Conservation (phyloP, 805 yeast species). For the Yarrowia bubula region DNA sequence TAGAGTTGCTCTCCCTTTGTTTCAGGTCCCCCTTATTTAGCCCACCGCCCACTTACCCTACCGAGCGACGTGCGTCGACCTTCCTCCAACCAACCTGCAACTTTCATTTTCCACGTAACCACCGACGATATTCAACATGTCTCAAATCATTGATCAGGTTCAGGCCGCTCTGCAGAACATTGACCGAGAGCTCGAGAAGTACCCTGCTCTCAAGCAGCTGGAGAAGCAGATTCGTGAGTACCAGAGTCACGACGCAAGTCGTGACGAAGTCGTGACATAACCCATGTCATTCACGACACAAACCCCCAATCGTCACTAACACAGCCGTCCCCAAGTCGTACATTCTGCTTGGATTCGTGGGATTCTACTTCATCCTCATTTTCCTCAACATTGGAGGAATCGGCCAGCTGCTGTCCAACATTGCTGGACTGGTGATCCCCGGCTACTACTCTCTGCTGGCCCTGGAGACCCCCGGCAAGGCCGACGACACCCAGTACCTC, state of each 20-base stretch:
- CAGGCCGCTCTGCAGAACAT: slow-evolving; percentile 26
- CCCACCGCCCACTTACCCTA: slow-evolving; percentile 20
- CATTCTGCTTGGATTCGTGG: slow-evolving; percentile 64
- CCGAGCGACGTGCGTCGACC: neutral
- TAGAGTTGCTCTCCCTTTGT: neutral
- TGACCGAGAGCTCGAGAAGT: slow-evolving; percentile 38
- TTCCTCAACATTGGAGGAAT: slow-evolving; percentile 91
- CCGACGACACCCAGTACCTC: slow-evolving; percentile 82
- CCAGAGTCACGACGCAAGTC: too few relatives aligned
- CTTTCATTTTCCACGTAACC: slow-evolving; percentile 17
- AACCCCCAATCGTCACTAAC: neutral
- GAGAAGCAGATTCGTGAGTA: slow-evolving; percentile 38
- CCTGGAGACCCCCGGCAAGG: slow-evolving; percentile 61
- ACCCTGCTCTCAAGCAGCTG: slow-evolving; percentile 37
- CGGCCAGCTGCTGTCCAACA: slow-evolving; percentile 89
- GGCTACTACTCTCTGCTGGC: slow-evolving; percentile 86
- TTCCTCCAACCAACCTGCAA: slow-evolving; percentile 4
- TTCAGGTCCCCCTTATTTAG: neutral
- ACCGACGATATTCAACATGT: slow-evolving; percentile 27
- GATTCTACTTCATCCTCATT: slow-evolving; percentile 68
- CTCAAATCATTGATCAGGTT: slow-evolving; percentile 27
- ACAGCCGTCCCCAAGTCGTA: slow-evolving; percentile 72
- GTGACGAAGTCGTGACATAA: too few relatives aligned
- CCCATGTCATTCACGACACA: neutral
- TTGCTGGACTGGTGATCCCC: slow-evolving; percentile 88